phyloP scores from a whole-genome alignment of 805 yeast genomes.

The Lipomyces oligophaga region DNA sequence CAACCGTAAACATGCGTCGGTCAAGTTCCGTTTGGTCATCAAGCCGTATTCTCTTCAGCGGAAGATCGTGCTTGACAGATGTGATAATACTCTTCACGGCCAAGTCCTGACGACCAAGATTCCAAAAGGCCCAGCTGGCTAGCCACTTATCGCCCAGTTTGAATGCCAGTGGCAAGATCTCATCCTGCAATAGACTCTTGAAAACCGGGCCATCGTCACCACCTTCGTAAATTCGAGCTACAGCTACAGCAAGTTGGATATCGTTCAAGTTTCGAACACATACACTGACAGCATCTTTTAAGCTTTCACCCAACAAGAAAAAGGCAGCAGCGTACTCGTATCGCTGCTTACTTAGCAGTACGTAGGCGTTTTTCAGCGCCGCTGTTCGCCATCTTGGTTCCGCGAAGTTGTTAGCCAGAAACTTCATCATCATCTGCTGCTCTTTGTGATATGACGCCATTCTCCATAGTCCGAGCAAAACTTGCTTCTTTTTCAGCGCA shows the following conservation, averaged over 20 bases:
- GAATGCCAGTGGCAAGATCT: slow-evolving; percentile 56
- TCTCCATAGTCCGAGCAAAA: slow-evolving; percentile 79
- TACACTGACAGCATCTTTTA: slow-evolving; percentile 75
- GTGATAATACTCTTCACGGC: slow-evolving; percentile 47
- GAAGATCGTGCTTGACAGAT: slow-evolving; percentile 12
- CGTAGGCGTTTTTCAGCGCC: slow-evolving; percentile 90
- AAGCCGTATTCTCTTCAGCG: neutral
- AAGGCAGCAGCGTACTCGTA: slow-evolving; percentile 84
- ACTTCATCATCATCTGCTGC: slow-evolving; percentile 73
- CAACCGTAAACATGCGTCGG: slow-evolving; percentile 46
- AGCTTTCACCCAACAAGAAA: slow-evolving; percentile 70
- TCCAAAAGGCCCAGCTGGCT: slow-evolving; percentile 77
- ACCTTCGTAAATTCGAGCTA: slow-evolving; percentile 69
- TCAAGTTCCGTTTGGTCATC: slow-evolving; percentile 9
- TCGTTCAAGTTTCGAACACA: slow-evolving; percentile 65
- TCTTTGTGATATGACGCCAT: slow-evolving; percentile 72
- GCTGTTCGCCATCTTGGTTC: slow-evolving; percentile 80
- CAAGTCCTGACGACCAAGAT: slow-evolving; percentile 45
- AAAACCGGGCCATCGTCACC: slow-evolving; percentile 56
- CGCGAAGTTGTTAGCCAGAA: slow-evolving; percentile 70
- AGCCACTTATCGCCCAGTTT: slow-evolving; percentile 73
- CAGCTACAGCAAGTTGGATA: slow-evolving; percentile 68
- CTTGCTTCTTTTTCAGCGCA: slow-evolving; percentile 72
- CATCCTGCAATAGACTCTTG: slow-evolving; percentile 46
- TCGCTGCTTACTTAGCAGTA: slow-evolving; percentile 80